Evolutionary conservation across 805 yeast species (phyloP).

Genomic region (Vanderwaltozyma tropicalis): DNA sequence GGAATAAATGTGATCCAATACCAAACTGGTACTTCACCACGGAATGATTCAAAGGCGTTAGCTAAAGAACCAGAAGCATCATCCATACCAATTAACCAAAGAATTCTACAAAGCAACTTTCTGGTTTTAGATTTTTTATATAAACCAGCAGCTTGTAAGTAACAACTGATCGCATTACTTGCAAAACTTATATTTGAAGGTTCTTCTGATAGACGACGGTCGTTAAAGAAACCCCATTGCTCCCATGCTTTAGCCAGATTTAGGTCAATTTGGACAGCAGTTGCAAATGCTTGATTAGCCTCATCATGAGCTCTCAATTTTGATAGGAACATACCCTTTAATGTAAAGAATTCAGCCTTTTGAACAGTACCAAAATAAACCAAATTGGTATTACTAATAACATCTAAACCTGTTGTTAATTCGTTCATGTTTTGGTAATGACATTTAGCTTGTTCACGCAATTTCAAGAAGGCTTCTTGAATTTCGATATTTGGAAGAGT

Average conservation of each 20-base stretch:
- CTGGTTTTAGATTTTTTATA: constrained; percentile 90
- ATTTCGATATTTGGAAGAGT: constrained; percentile 95
- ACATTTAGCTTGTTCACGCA: constrained; percentile 95
- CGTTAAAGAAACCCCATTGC: constrained; percentile 97
- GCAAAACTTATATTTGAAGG: constrained; percentile 77
- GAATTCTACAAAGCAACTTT: constrained; percentile 72
- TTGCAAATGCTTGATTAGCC: constrained; percentile 95
- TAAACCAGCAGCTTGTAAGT: constrained; percentile 93
- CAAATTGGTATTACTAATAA: constrained; percentile 88
- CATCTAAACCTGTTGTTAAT: constrained; percentile 89
- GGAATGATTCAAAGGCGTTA: constrained; percentile 79
- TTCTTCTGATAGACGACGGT: constrained; percentile 72
- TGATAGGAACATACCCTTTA: constrained; percentile 96
- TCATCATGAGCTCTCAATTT: constrained; percentile 84
- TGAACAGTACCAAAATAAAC: constrained; percentile 96
- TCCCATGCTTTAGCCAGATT: constrained; percentile 98
- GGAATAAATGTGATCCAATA: constrained; percentile 98
- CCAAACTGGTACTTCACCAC: constrained; percentile 98
- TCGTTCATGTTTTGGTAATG: constrained; percentile 89
- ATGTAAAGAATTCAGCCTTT: constrained; percentile 93
- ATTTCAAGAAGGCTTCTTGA: constrained; percentile 91
- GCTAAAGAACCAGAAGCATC: constrained; percentile 73
- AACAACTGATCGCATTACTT: constrained; percentile 89
- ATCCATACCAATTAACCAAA: constrained; percentile 90
- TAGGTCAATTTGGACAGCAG: constrained; percentile 92